These are phyloP conservation scores for Puccinia triticina DNA, from an alignment of 1,284 basidiomycete species.

Conservation along the genomic window DNA sequence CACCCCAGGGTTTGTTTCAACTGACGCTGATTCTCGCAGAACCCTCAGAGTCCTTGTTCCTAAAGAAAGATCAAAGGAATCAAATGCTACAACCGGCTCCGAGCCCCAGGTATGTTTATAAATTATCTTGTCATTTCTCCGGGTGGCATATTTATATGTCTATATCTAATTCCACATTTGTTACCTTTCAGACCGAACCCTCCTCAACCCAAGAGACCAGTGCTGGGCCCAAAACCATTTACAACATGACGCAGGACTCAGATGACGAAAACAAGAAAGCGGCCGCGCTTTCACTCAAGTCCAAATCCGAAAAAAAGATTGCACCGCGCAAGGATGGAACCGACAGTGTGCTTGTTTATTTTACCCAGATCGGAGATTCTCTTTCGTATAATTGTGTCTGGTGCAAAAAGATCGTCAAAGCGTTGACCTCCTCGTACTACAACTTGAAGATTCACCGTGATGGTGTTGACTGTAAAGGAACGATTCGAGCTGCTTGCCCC, in stretches of 20 bases:
- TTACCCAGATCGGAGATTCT: not conserved
- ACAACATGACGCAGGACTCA: not conserved
- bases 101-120: not conserved
- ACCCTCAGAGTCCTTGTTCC: not conserved
- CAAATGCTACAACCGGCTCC: no score
- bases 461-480: not conserved
- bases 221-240: not conserved
- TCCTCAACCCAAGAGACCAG: not conserved
- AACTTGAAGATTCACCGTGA: conserved; percentile 29
- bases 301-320: not conserved
- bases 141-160: no score
- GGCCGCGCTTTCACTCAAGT: not conserved
- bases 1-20: not conserved
- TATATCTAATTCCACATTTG: no score
- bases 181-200: not conserved
- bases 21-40: not conserved
- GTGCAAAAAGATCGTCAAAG: not conserved
- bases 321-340: not conserved
- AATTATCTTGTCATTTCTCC: not conserved
- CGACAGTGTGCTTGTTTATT: not conserved
- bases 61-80: no score
- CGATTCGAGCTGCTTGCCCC: not conserved
- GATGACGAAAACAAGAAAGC: not conserved
- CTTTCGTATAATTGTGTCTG: not conserved
- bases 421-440: not conserved